Percentiles rank a stretch among this genome's conserved stretches.
Conservation (phyloP, 2,329 filamentous ascomycete genomes). For the Dryadomyces quercus-mongolicae region DNA sequence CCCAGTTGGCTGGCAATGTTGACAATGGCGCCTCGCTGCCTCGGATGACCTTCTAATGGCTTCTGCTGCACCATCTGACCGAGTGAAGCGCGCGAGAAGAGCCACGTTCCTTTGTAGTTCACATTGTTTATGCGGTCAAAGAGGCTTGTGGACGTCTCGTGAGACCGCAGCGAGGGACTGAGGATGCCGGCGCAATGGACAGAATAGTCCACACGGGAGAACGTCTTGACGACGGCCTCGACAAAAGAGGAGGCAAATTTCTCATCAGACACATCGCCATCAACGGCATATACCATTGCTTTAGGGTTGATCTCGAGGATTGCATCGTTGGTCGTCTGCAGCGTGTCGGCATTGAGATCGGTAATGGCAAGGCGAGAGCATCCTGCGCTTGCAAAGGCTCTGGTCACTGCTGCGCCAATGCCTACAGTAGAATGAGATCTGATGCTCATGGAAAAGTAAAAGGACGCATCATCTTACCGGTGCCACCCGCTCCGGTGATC, state of each 20-base stretch:
- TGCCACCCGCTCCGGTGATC: not conserved
- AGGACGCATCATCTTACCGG: not conserved
- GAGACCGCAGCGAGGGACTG: conserved; percentile 26
- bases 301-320: not conserved
- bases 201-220: conserved; percentile 40
- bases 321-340: conserved; percentile 18
- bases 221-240: conserved; percentile 14
- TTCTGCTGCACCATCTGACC: conserved; percentile 32
- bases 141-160: conserved; percentile 31
- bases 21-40: conserved; percentile 34
- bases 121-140: conserved; percentile 42
- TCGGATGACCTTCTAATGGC: conserved; percentile 25
- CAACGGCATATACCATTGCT: not conserved
- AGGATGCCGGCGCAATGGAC: conserved; percentile 42
- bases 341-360: conserved; percentile 31
- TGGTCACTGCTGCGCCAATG: conserved; percentile 41
- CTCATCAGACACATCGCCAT: conserved; percentile 1
- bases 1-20: conserved; percentile 41
- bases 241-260: not conserved
- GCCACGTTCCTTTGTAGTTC: conserved; percentile 41
- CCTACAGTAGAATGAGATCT: conserved; percentile 22
- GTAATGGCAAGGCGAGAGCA: conserved; percentile 41
- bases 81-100: conserved; percentile 31
- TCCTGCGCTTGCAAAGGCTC: conserved; percentile 35
- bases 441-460: not conserved